Base-by-base conservation (phyloP, 805 yeast genomes). In the Brettanomyces nanus region DNA sequence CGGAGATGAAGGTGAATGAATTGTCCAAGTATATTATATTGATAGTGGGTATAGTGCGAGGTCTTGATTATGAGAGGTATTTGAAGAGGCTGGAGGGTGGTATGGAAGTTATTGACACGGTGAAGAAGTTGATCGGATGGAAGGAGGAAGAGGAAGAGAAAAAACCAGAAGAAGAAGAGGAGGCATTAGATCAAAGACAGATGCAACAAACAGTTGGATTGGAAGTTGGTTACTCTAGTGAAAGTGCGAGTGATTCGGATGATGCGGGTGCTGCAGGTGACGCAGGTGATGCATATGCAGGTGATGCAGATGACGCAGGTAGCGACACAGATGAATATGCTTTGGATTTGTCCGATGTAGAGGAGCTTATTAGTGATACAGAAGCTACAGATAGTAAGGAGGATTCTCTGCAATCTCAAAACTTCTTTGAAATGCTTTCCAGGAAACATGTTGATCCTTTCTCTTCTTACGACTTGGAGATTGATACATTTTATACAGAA, bases 391-490 rank as follows among this genome's bases (percentile, higher is more conserved):
- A 17, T 13, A 22, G 15, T 13, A 10, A 11, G 2, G 26, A 27
- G n/a, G 14, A n/a, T 6, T 19, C 20, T 26, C 9, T 15, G n/a
- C 5, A 14, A 5, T 30, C 26, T 13, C 14, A 25, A 14, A 19
- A 18, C 6, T 47, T 47, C 26, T 4, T 47, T 2, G 21, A 32
- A 13, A 14, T 45, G 28, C 38, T 47, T 19, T 35, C 42, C 17
- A 9, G 13, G 17, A 5, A 26, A 17, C 19, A 35, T 20, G 28
- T 40, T 9, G 43, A 45, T 25, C 29, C 40, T 5, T 47, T 19
- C 28, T 43, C 53, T 6, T 43, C 48, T 6, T 47, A 40, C 32
- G 48, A 49, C 31, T 30, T 48, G 11, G 52, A 47, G 35, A 31
- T 43, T n/a, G 47, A 39, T 3, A 41, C 38, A 5, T 33, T 60